phyloP scores from a whole-genome alignment of 2,329 filamentous ascomycete species.

The Arthrobotrys entomopaga region DNA sequence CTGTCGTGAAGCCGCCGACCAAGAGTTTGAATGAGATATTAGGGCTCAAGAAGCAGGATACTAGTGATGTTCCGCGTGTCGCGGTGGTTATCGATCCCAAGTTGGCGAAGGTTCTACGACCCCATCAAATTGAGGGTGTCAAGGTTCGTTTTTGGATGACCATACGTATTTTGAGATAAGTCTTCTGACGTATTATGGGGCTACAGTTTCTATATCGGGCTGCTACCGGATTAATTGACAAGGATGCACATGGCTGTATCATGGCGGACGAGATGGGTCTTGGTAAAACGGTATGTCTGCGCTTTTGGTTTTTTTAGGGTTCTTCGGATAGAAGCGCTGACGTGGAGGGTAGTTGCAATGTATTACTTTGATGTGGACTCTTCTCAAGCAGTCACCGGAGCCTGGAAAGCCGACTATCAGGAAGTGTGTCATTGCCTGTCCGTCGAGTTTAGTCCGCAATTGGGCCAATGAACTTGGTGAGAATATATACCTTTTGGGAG shows the following conservation, averaged over 20 bases:
- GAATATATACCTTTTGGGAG: conserved; percentile 23
- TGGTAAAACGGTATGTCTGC: conserved; percentile 77
- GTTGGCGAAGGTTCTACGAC: conserved; percentile 86
- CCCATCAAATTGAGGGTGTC: conserved; percentile 97
- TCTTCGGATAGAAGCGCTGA: conserved; percentile 10
- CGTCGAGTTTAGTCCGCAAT: conserved; percentile 93
- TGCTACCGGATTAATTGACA: conserved; percentile 93
- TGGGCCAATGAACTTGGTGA: conserved; percentile 89
- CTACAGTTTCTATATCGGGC: conserved; percentile 87
- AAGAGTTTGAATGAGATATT: conserved; percentile 95
- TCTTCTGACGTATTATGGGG: conserved; percentile 54
- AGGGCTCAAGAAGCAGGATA: conserved; percentile 85
- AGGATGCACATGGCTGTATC: conserved; percentile 94
- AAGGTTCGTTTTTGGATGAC: conserved; percentile 66
- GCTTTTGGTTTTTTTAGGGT: background rate
- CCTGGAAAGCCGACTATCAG: conserved; percentile 94
- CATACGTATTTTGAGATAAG: background rate
- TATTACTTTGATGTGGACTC: conserved; percentile 94
- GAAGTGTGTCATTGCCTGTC: conserved; percentile 96
- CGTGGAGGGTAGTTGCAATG: conserved; percentile 73
- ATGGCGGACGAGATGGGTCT: conserved; percentile 99
- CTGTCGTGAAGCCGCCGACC: conserved; percentile 78
- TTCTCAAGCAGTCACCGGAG: conserved; percentile 93
- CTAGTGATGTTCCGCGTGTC: conserved; percentile 79
- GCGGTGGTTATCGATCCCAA: conserved; percentile 95